phyloP scores from a whole-genome alignment of 305 asterid genomes.

The Fraxinus velutina region DNA sequence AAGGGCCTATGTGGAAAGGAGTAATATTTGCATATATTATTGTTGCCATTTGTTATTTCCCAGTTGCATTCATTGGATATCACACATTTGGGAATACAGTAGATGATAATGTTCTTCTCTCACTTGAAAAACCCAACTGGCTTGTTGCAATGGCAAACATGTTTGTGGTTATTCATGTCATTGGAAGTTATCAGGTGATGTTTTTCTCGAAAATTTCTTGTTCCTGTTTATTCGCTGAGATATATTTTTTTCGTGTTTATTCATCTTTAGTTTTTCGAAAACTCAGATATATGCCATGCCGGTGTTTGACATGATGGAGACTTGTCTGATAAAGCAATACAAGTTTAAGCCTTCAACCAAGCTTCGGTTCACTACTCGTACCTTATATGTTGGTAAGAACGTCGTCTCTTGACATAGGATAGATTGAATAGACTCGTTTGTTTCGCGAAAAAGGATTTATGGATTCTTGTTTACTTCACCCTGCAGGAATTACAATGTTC shows the following conservation, averaged over 20 bases:
- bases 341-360: conserved; percentile 34
- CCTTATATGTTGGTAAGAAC: conserved; percentile 46
- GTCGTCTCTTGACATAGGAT: not conserved
- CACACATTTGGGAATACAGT: conserved; percentile 49
- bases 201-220: not conserved
- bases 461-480: not conserved
- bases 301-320: conserved; percentile 59
- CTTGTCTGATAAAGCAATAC: conserved; percentile 36
- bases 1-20: conserved; percentile 71
- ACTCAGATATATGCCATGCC: conserved; percentile 57
- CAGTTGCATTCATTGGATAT: conserved; percentile 59
- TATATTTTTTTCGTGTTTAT: not conserved
- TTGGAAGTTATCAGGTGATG: conserved; percentile 67
- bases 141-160: conserved; percentile 55
- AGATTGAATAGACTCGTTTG: not conserved
- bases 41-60: conserved; percentile 61
- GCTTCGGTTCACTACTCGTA: conserved; percentile 47
- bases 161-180: conserved; percentile 63
- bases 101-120: conserved; percentile 55
- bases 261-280: not conserved
- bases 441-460: not conserved
- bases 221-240: no score
- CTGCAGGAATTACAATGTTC: conserved; percentile 44
- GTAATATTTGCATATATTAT: conserved; percentile 52
- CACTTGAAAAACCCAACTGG: conserved; percentile 59